Percentiles rank a stretch among this genome's conserved stretches.
Evolutionary conservation across 352 stramenopile species (phyloP).

Genomic region (Phytophthora chlamydospora): DNA sequence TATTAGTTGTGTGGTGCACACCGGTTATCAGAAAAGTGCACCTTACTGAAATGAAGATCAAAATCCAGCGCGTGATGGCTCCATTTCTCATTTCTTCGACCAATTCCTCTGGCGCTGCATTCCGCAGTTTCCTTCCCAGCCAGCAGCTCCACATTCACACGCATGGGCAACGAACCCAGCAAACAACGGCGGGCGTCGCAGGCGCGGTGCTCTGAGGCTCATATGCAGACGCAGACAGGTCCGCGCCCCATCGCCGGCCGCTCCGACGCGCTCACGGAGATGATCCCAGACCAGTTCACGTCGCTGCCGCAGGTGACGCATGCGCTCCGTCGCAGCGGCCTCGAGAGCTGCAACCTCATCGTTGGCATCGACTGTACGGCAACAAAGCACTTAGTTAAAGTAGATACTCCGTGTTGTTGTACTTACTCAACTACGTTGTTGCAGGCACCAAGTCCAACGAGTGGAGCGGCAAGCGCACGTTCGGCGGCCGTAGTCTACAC

Average conservation of each 20-base stretch:
- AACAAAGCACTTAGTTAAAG: conserved; percentile 4
- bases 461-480: conserved; percentile 88
- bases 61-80: conserved; percentile 17
- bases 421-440: conserved; percentile 2
- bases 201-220: conserved; percentile 2
- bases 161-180: conserved; percentile 39
- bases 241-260: conserved; percentile 37
- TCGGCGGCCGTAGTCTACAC: conserved; percentile 72
- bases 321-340: conserved; percentile 73
- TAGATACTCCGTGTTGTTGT: conserved; percentile 1
- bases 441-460: conserved; percentile 91
- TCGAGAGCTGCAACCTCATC: conserved; percentile 89
- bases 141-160: too few species aligned
- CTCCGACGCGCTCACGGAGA: conserved; percentile 35
- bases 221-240: conserved; percentile 41
- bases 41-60: conserved; percentile 27
- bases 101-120: not conserved
- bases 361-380: conserved; percentile 84
- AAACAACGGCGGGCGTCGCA: conserved; percentile 18
- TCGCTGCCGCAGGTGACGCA: conserved; percentile 69
- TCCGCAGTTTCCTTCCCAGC: too few species aligned
- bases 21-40: conserved; percentile 23
- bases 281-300: conserved; percentile 78
- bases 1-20: conserved; percentile 14
- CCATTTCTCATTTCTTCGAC: conserved; percentile 20